phyloP scores from a whole-genome alignment of 208 protist genomes.

The Acanthamoeba triangularis region DNA sequence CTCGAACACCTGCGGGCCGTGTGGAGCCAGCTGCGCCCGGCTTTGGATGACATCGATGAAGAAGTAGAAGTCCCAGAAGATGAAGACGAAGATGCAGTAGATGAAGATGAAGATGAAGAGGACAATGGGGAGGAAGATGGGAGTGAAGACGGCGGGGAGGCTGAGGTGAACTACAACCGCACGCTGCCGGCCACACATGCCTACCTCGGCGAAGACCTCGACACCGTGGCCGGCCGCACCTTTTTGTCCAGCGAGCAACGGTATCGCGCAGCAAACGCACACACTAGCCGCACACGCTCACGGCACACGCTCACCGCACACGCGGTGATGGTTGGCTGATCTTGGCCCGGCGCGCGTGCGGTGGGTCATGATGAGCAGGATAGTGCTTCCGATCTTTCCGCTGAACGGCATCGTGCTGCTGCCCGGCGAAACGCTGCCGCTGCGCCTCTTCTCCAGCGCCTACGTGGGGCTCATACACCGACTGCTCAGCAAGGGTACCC shows the following conservation, averaged over 20 bases:
- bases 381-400: slow-evolving; percentile 48
- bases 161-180: slow-evolving; percentile 25
- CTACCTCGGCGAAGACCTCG: slow-evolving; percentile 53
- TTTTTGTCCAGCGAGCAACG: slow-evolving; percentile 17
- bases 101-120: background rate
- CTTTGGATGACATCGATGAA: background rate
- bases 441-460: slow-evolving; percentile 43
- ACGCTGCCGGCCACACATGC: slow-evolving; percentile 52
- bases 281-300: background rate
- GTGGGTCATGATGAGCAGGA: background rate
- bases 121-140: background rate
- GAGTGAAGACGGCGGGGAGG: background rate
- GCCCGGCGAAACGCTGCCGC: slow-evolving; percentile 60
- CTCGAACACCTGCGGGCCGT: background rate
- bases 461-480: slow-evolving; percentile 31
- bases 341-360: background rate
- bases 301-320: background rate
- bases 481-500: background rate
- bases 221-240: slow-evolving; percentile 14
- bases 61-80: background rate
- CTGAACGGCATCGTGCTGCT: slow-evolving; percentile 70
- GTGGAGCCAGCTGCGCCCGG: background rate
- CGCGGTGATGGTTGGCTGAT: background rate
- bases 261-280: background rate
- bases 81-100: background rate